These are phyloP conservation scores for Didymella glomerata DNA, from an alignment of 2,329 filamentous ascomycete genomes.

Conservation along the genomic window DNA sequence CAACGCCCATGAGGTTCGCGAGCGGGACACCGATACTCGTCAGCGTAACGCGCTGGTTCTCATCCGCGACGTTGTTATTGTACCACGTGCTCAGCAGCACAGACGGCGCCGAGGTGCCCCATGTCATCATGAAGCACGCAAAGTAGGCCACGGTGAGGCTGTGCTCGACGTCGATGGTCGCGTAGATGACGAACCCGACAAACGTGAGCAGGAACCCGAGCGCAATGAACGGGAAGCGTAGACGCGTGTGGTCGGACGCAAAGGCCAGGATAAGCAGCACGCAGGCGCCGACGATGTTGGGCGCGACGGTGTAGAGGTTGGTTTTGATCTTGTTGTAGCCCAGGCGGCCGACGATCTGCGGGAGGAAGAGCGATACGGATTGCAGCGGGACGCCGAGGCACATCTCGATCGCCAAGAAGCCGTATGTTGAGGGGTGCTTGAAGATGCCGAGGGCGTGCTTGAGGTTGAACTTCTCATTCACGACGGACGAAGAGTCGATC, in stretches of 20 bases:
- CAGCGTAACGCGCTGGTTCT: conserved; percentile 73
- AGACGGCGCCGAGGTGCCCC: conserved; percentile 77
- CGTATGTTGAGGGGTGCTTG: conserved; percentile 62
- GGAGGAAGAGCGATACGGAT: conserved; percentile 65
- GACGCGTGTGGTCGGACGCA: conserved; percentile 69
- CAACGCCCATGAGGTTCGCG: conserved; percentile 79
- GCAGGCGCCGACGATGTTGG: conserved; percentile 76
- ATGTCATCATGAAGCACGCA: conserved; percentile 83
- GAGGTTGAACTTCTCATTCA: conserved; percentile 64
- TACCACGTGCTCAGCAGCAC: conserved; percentile 76
- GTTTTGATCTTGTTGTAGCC: conserved; percentile 68
- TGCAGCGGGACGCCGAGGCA: conserved; percentile 68
- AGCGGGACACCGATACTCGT: conserved; percentile 77
- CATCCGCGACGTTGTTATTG: conserved; percentile 84
- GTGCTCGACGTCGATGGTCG: conserved; percentile 68
- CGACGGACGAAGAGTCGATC: conserved; percentile 73
- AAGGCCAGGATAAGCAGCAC: conserved; percentile 79
- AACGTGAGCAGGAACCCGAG: conserved; percentile 78
- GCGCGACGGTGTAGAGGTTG: conserved; percentile 83
- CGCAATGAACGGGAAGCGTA: conserved; percentile 77
- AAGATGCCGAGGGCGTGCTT: conserved; percentile 63
- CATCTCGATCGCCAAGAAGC: conserved; percentile 65
- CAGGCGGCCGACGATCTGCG: conserved; percentile 64
- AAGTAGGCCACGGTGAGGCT: conserved; percentile 75
- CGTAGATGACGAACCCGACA: conserved; percentile 80